Percentiles rank a stretch among this genome's conserved stretches.
Evolutionary conservation across 2,329 filamentous ascomycete genomes (phyloP).

Genomic region (Alternaria viburni): DNA sequence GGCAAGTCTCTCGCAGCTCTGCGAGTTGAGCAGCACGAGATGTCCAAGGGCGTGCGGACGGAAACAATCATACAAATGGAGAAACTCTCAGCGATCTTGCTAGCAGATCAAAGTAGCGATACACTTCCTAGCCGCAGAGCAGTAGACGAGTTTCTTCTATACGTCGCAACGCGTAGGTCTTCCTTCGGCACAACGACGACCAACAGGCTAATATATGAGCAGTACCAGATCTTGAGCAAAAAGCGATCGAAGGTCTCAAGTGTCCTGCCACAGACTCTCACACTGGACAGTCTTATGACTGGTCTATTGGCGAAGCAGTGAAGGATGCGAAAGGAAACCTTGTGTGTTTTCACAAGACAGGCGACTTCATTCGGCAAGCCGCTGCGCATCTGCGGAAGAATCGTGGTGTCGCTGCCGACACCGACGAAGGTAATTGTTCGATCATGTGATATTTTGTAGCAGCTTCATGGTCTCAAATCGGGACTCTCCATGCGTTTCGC

Average conservation of each 20-base stretch:
- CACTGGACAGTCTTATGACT: conserved; percentile 42
- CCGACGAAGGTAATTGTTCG: not conserved
- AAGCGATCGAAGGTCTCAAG: conserved; percentile 37
- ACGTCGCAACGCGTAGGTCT: conserved; percentile 40
- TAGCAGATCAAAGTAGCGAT: conserved; percentile 38
- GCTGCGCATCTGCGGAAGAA: conserved; percentile 36
- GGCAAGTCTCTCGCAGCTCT: conserved; percentile 37
- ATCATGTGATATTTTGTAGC: not conserved
- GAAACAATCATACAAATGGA: conserved; percentile 41
- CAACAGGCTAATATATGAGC: not conserved
- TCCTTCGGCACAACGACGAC: not conserved
- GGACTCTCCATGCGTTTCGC: not conserved
- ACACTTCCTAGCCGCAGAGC: conserved; percentile 37
- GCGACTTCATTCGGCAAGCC: conserved; percentile 45
- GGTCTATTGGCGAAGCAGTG: conserved; percentile 40
- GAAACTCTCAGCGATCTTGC: conserved; percentile 30
- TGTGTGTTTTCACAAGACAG: conserved; percentile 45
- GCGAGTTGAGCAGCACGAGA: conserved; percentile 37
- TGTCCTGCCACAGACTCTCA: conserved; percentile 43
- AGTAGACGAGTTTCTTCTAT: conserved; percentile 43
- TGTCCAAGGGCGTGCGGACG: conserved; percentile 41
- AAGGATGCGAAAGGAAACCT: conserved; percentile 43
- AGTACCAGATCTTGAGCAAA: conserved; percentile 38
- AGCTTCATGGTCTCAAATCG: not conserved
- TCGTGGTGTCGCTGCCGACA: conserved; percentile 25